Evolutionary conservation across 164 flowering plant genomes (phyloP), one percentile per base, ranked within the genome.

Genomic region (Magnolia changhungtana): DNA sequence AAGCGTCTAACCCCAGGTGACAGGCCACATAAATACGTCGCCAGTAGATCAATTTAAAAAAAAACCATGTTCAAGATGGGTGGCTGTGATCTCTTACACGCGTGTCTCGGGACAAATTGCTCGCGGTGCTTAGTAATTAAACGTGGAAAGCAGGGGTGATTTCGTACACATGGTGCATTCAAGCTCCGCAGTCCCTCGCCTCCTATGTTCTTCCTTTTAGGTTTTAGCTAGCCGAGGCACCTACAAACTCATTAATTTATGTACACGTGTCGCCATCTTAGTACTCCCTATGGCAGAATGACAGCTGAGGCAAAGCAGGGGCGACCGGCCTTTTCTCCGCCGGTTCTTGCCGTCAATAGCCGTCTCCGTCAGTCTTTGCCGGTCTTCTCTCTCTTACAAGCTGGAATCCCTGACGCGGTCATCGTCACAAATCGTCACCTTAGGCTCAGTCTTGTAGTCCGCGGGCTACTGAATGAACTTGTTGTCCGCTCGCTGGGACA

Each of bases 291-390:
- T 8, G 1, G 8, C 55, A 71, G 72, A 71, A 50, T 71, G 72
- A 49, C 72, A 71, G 72, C 24, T 49, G 19, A 71, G 27, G 68
- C 68, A 59, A 59, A 2, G 68, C 13, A 2, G 37, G 16, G 49
- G 71, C 21, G n/a, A 50, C 72, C 55, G 72, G 72, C 58, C 5
- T 11, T 50, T 71, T 49, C 72, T 71, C 59, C 72, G 72, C 61
- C 55, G 72, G 55, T 71, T 16, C 14, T 6, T 18, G 29, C 72
- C 72, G 61, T 71, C 72, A 24, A 11, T 29, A 7, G 18, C 55
- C 21, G 72, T 2, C 55, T 45, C 58, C 18, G 16, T 11, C 21
- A 16, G 72, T 11, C 51, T 14, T 6, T 31, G 72, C 20, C 27
- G 72, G 7, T 23, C 21, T 11, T 50, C 37, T 27, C 59, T 10